Percentiles rank a stretch among this genome's conserved stretches.
These are phyloP conservation scores for Sparassis latifolia DNA, from an alignment of 1,284 basidiomycete species.

Conservation along the genomic window DNA sequence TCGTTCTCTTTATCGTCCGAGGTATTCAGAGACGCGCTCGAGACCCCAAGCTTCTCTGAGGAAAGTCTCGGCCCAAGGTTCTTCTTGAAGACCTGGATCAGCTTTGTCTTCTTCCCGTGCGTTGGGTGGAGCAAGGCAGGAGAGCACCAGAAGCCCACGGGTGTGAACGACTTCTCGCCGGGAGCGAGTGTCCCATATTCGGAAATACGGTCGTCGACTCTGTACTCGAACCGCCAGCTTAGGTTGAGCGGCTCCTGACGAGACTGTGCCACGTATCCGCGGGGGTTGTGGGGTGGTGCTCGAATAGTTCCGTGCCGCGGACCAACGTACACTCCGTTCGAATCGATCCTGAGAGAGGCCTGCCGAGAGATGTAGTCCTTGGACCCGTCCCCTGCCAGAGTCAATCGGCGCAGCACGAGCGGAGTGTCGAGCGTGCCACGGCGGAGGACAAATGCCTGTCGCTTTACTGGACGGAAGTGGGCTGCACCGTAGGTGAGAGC, in stretches of 20 bases:
- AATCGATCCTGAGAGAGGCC: conserved; percentile 57
- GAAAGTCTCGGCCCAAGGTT: conserved; percentile 50
- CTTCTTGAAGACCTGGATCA: conserved; percentile 69
- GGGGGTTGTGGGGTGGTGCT: conserved; percentile 22
- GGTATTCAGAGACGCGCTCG: neutral
- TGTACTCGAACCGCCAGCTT: conserved; percentile 73
- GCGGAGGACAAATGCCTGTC: conserved; percentile 61
- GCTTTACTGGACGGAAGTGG: conserved; percentile 56
- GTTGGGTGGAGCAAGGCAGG: conserved; percentile 56
- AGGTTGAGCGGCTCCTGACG: conserved; percentile 33
- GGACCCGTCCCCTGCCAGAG: conserved; percentile 54
- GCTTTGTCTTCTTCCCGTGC: conserved; percentile 54
- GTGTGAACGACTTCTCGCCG: conserved; percentile 67
- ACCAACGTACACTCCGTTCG: conserved; percentile 70
- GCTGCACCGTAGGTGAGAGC: conserved; percentile 35
- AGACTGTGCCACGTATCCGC: conserved; percentile 9
- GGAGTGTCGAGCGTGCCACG: conserved; percentile 61
- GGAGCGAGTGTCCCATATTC: conserved; percentile 39
- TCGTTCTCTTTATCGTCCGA: neutral
- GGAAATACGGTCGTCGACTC: conserved; percentile 52
- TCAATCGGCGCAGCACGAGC: conserved; percentile 62
- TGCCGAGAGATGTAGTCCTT: conserved; percentile 69
- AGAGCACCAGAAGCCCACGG: conserved; percentile 67
- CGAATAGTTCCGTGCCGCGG: conserved; percentile 48
- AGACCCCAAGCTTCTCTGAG: conserved; percentile 43